Evolutionary conservation across 1,284 basidiomycete genomes (phyloP), one percentile per base, ranked within the genome.

Genomic region (Ustilago shanxiensis): DNA sequence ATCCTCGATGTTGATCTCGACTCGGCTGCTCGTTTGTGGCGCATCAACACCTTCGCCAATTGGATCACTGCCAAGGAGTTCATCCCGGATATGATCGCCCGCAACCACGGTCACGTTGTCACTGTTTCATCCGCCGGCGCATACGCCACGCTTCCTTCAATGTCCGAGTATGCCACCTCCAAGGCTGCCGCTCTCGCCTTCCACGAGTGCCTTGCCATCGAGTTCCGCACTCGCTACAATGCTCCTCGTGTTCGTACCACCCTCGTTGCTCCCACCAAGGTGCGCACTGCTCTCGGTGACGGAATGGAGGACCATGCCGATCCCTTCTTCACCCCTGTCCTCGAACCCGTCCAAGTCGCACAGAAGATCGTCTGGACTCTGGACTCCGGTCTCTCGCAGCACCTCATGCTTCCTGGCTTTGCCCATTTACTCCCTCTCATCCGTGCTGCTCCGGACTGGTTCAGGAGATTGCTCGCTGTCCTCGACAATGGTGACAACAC

Each of bases 61-160:
- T 80, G 72, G 54, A 68, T 80, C 62, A 84, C 82, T 20, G 69
- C 60, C 35, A 76, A 84, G 55, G 80, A 85, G 55, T 86, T 86
- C 63, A 61, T 83, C 28, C 84, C 84, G 2, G 62, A 74, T 63
- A 80, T 86, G 76, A 72, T 85, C 39, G 60, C 68, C 29, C 56
- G 63, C 47, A 86, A 86, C 62, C 84, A 85, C 73, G 84, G 84
- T 14, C 83, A 85, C 62, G 74, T 84, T 44, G 60, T 85, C 39
- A 84, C 78, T 2, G 77, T 85, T 28, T 84, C 84, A 2, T 80
- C 77, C 14, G 77, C 76, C 5, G 82, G 78, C 18, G 74, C 77
- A n/a, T 84, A 83, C 64, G 65, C 60, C 13, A 76, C 80, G 7
- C 72, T 84, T 14, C 81, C 83, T 0, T 77, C 79, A 47, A 81